These are phyloP conservation scores for Colletotrichum aenigma DNA, from an alignment of 2,329 filamentous ascomycete genomes.

Conservation along the genomic window DNA sequence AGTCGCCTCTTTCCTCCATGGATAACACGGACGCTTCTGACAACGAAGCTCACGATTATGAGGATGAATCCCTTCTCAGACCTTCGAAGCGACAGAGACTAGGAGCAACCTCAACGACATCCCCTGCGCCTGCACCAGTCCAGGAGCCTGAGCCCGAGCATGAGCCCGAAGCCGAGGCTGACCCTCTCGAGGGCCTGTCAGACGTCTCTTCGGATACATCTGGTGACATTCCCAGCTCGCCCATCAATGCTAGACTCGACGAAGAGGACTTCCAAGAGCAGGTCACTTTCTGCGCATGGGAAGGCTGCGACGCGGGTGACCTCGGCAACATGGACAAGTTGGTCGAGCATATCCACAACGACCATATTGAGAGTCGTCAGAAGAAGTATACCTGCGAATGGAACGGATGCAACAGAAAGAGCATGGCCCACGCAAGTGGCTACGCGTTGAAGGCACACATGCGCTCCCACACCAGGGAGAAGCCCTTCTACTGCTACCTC, in stretches of 20 bases:
- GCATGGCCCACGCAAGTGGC: constrained; percentile 89
- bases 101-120: constrained; percentile 37
- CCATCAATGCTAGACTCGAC: constrained; percentile 68
- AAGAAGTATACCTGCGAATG: constrained; percentile 99
- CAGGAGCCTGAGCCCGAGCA: constrained; percentile 18
- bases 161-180: constrained; percentile 40
- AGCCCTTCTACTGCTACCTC: constrained; percentile 95
- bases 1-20: constrained; percentile 22
- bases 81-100: constrained; percentile 40
- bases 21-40: constrained; percentile 20
- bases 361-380: constrained; percentile 90
- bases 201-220: constrained; percentile 91
- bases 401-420: constrained; percentile 87
- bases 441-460: constrained; percentile 97
- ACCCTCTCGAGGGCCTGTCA: constrained; percentile 62
- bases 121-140: constrained; percentile 55
- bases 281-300: constrained; percentile 79
- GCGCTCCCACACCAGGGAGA: constrained; percentile 96
- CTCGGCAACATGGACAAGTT: constrained; percentile 81
- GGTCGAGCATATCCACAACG: constrained; percentile 86
- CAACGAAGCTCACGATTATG: constrained; percentile 21
- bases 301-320: constrained; percentile 74
- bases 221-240: constrained; percentile 79
- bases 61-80: constrained; percentile 31
- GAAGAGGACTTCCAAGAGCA: constrained; percentile 80